Percentiles rank a stretch among this genome's conserved stretches.
phyloP scores from a whole-genome alignment of 768 basidiomycete species.

The Boletus eberwhitei region DNA sequence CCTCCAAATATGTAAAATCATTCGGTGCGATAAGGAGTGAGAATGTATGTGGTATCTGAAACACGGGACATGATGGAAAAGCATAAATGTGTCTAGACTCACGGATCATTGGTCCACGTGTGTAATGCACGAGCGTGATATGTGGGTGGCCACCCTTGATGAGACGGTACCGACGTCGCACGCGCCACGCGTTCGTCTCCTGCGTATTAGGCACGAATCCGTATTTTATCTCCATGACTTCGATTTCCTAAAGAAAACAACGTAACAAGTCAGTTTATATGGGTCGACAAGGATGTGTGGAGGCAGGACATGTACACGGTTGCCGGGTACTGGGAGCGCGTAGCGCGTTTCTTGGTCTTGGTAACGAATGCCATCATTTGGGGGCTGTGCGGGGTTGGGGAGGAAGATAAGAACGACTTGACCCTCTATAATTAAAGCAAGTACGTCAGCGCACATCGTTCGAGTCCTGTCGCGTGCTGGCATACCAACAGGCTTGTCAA shows the following conservation, averaged over 20 bases:
- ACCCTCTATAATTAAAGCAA: slow-evolving; percentile 45
- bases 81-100: slow-evolving; percentile 31
- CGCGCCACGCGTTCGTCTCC: slow-evolving; percentile 63
- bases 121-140: slow-evolving; percentile 75
- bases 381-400: slow-evolving; percentile 56
- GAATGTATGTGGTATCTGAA: slow-evolving; percentile 17
- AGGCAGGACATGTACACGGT: slow-evolving; percentile 46
- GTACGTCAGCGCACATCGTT: background rate
- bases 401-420: slow-evolving; percentile 66
- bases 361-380: slow-evolving; percentile 74
- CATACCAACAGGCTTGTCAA: slow-evolving; percentile 75
- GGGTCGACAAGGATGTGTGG: background rate
- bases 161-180: slow-evolving; percentile 70
- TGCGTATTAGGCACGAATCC: slow-evolving; percentile 70
- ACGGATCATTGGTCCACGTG: slow-evolving; percentile 62
- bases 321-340: slow-evolving; percentile 43
- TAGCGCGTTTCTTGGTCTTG: slow-evolving; percentile 69
- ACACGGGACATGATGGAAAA: slow-evolving; percentile 8
- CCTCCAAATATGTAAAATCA: background rate
- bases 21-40: slow-evolving; percentile 10
- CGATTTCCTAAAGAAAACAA: slow-evolving; percentile 56
- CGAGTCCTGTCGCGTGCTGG: background rate
- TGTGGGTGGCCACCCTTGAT: slow-evolving; percentile 69
- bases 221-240: slow-evolving; percentile 67
- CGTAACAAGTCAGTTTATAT: background rate